These are phyloP conservation scores for Populus pruinosa DNA, from an alignment of 345 rosid species.

Conservation along the genomic window DNA sequence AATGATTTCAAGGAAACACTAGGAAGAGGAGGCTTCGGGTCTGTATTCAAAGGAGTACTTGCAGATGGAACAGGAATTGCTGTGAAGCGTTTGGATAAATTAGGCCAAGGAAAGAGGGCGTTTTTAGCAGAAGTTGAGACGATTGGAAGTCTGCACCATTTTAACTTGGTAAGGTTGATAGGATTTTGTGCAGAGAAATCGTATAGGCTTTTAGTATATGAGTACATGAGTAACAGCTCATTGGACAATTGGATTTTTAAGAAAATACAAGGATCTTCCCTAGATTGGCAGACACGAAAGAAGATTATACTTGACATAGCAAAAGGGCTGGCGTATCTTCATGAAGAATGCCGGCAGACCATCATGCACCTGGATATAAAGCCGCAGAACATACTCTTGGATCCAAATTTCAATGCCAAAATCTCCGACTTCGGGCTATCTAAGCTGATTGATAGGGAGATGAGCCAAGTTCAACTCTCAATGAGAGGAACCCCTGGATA, in stretches of 20 bases:
- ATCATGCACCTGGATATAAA: slow-evolving; percentile 13
- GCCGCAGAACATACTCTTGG: slow-evolving; percentile 12
- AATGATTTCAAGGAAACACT: slow-evolving; percentile 47
- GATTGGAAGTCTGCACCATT: slow-evolving; percentile 59
- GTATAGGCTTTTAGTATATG: slow-evolving; percentile 12
- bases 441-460: not conserved
- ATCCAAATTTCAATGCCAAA: slow-evolving; percentile 3
- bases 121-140: slow-evolving; percentile 70
- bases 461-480: not conserved
- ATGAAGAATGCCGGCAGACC: slow-evolving; percentile 12
- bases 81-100: slow-evolving; percentile 68
- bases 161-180: slow-evolving; percentile 31
- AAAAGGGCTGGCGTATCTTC: not conserved
- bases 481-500: slow-evolving; percentile 21
- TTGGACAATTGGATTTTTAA: slow-evolving; percentile 10
- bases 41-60: slow-evolving; percentile 68
- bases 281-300: slow-evolving; percentile 10
- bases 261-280: not conserved
- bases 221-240: slow-evolving; percentile 17
- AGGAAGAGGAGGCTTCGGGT: slow-evolving; percentile 86
- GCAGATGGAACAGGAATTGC: slow-evolving; percentile 66
- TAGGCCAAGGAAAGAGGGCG: slow-evolving; percentile 59
- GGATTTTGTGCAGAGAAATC: slow-evolving; percentile 13
- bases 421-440: slow-evolving; percentile 17
- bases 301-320: slow-evolving; percentile 6